A percentile compares a stretch with the other conserved stretches of the same genome.
Conservation (phyloP, 805 yeast species). For the Wickerhamomyces chaumierensis region DNA sequence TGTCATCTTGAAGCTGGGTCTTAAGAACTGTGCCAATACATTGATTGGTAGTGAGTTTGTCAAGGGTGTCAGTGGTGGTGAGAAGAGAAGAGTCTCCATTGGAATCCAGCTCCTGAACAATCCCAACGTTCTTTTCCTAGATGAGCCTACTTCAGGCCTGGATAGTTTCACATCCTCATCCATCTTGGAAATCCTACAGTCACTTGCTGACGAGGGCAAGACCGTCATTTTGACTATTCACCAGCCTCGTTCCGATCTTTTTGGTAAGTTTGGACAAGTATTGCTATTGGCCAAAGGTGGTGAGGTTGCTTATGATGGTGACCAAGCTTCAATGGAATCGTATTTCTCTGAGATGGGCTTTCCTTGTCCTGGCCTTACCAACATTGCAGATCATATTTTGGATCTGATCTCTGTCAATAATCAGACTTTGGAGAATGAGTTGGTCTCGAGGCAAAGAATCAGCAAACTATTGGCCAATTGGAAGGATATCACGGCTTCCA, state of each 20-base stretch:
- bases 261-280: conserved; percentile 58
- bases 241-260: conserved; percentile 72
- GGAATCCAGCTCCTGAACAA: conserved; percentile 67
- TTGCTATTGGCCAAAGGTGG: conserved; percentile 73
- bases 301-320: conserved; percentile 57
- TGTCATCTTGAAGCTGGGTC: conserved; percentile 57
- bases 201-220: conserved; percentile 48
- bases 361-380: conserved; percentile 48
- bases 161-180: conserved; percentile 74
- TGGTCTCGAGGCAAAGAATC: conserved; percentile 9
- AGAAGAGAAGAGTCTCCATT: conserved; percentile 74
- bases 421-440: conserved; percentile 10
- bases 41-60: conserved; percentile 51
- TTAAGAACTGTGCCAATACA: conserved; percentile 64
- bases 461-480: conserved; percentile 7
- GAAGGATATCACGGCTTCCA: conserved; percentile 1
- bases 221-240: conserved; percentile 74
- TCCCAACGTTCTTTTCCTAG: conserved; percentile 64
- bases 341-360: conserved; percentile 43
- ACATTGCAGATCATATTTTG: conserved; percentile 66
- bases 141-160: conserved; percentile 86
- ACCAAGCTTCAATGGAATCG: conserved; percentile 30
- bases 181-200: conserved; percentile 49
- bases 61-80: conserved; percentile 74
- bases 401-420: conserved; percentile 48